These are phyloP conservation scores for Berkeleyomyces basicola DNA, from an alignment of 2,329 filamentous ascomycete genomes.

Conservation along the genomic window DNA sequence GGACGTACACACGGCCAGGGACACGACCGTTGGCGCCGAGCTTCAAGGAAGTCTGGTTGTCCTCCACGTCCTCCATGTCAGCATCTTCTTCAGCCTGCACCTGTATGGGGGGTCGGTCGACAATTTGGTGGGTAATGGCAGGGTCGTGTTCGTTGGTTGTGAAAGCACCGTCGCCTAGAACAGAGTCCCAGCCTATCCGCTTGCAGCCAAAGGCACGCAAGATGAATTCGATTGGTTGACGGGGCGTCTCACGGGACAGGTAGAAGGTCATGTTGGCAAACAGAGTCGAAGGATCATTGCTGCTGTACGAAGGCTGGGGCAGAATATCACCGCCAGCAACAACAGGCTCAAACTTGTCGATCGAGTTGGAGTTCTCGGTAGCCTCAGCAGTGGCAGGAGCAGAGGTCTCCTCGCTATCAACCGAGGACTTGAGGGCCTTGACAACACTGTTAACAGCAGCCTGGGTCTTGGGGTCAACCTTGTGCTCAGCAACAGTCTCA, in stretches of 20 bases:
- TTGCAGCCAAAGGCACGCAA: slow-evolving; percentile 91
- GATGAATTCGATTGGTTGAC: slow-evolving; percentile 81
- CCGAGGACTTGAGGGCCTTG: slow-evolving; percentile 44
- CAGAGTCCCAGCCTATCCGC: slow-evolving; percentile 83
- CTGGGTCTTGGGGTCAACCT: slow-evolving; percentile 45
- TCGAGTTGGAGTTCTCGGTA: slow-evolving; percentile 37
- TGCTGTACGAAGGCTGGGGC: slow-evolving; percentile 55
- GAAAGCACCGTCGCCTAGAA: slow-evolving; percentile 81
- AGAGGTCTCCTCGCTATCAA: slow-evolving; percentile 27
- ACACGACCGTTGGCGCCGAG: slow-evolving; percentile 52
- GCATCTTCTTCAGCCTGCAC: slow-evolving; percentile 31
- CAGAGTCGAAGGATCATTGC: slow-evolving; percentile 52
- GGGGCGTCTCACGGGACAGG: slow-evolving; percentile 82
- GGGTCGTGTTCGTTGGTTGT: slow-evolving; percentile 78
- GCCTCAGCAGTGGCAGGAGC: slow-evolving; percentile 28
- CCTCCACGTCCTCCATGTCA: slow-evolving; percentile 29
- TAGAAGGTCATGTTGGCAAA: slow-evolving; percentile 85
- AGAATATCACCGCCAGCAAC: slow-evolving; percentile 75
- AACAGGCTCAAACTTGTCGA: slow-evolving; percentile 82
- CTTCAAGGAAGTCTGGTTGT: slow-evolving; percentile 46
- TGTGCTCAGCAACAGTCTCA: slow-evolving; percentile 29
- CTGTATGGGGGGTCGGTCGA: slow-evolving; percentile 70
- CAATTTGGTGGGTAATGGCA: slow-evolving; percentile 87
- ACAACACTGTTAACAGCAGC: slow-evolving; percentile 53
- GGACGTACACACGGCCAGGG: slow-evolving; percentile 81